Conservation (phyloP, 768 basidiomycete genomes). For the Fomitopsis serialis region DNA sequence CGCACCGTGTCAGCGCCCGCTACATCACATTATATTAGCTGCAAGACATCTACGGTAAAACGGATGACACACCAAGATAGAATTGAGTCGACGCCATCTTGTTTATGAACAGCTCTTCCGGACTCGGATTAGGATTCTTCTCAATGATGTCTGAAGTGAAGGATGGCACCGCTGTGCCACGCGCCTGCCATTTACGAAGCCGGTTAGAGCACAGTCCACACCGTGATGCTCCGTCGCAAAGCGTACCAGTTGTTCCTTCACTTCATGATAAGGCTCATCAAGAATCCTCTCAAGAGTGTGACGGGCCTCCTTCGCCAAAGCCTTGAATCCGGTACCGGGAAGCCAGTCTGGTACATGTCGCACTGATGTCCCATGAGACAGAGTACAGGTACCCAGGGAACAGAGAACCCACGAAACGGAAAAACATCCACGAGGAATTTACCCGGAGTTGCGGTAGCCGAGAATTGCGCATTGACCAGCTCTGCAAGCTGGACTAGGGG, state of each 20-base stretch:
- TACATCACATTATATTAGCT: neutral
- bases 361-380: conserved; percentile 14
- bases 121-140: conserved; percentile 15
- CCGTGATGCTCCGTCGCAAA: no score
- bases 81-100: conserved; percentile 5
- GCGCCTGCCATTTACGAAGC: no score
- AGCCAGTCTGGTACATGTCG: conserved; percentile 20
- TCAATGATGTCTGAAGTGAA: conserved; percentile 9
- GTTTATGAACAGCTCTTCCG: neutral
- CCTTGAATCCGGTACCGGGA: conserved; percentile 21
- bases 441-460: conserved; percentile 27
- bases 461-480: conserved; percentile 21
- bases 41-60: no score
- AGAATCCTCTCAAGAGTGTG: conserved; percentile 10
- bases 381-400: neutral
- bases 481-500: conserved; percentile 21
- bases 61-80: conserved; percentile 9
- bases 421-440: conserved; percentile 31
- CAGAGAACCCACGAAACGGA: conserved; percentile 5
- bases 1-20: conserved; percentile 13
- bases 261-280: conserved; percentile 16
- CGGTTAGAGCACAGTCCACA: no score
- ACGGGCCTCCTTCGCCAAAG: conserved; percentile 9
- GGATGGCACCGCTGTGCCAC: conserved; percentile 13
- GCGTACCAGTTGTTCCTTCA: conserved; percentile 17